Evolutionary conservation across 495 filamentous ascomycete genomes (phyloP), one percentile per base, ranked within the genome.

Genomic region (Talaromyces liani): DNA sequence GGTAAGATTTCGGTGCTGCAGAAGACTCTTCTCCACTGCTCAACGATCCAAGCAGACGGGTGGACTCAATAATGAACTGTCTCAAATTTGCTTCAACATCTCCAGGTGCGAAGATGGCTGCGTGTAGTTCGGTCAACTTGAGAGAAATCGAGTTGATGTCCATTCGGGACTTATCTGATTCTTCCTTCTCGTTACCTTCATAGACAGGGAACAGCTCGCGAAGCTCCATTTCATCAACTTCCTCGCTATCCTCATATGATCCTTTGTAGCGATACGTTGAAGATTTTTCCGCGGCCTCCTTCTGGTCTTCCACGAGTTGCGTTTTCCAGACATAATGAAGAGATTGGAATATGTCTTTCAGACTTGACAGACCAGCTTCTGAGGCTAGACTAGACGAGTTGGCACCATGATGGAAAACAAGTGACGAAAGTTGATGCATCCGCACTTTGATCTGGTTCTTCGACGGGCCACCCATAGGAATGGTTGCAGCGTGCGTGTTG

Each of bases 231-330:
- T 92, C 85, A 58, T 90, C 87, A n/a, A 84, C 81, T 64, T 89
- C 89, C 61, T 92, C 87, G 64, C 85, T 82, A 41, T 92, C 90
- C 54, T 88, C 87, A 58, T 84, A 77, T 6, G 82, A 86, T 18
- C 92, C 93, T 66, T 83, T 83, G 73, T 91, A 97, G 12, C 85
- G 87, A 73, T 93, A 99, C 24, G 93, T 69, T 56, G 91, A 89
- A 14, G 79, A 83, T 66, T 89, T 90, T 22, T 83, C 79, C 10
- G 89, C 85, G 62, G 86, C 85, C 61, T 87, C 81, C 68, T 87
- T 84, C 69, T 90, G 87, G 65, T 96, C 92, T 29, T 86, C 79
- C 36, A 83, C 80, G 14, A 95, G 82, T 68, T 87, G 85, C 39
- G 79, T 76, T 67, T 85, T 89, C 93, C 93, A 99, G 25, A 90